Evolutionary conservation across 2,329 filamentous ascomycete species (phyloP).

Genomic region (Emmonsiellopsis sp.): DNA sequence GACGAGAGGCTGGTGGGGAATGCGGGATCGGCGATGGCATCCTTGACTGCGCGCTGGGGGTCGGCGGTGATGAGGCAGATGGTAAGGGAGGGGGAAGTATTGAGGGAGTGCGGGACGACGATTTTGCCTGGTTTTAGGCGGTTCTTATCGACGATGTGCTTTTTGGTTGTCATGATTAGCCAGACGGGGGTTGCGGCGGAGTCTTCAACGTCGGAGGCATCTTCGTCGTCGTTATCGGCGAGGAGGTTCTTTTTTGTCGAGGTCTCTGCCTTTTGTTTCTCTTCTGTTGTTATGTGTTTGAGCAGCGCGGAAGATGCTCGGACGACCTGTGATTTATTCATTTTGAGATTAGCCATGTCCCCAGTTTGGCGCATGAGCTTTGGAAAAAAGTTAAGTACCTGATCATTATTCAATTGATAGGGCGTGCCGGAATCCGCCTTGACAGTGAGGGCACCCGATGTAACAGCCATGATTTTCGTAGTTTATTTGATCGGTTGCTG

Average conservation of each 20-base stretch:
- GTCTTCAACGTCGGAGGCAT: slow-evolving; percentile 37
- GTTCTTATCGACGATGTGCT: slow-evolving; percentile 61
- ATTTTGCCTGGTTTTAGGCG: slow-evolving; percentile 80
- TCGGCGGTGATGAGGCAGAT: slow-evolving; percentile 82
- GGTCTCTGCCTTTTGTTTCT: slow-evolving; percentile 37
- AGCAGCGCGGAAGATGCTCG: slow-evolving; percentile 52
- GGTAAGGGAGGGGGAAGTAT: slow-evolving; percentile 54
- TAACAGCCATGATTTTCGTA: slow-evolving; percentile 25
- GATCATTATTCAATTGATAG: slow-evolving; percentile 39
- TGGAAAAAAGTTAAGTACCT: slow-evolving; percentile 23
- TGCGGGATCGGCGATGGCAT: slow-evolving; percentile 64
- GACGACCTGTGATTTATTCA: slow-evolving; percentile 37
- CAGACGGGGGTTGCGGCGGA: slow-evolving; percentile 44
- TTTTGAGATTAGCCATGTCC: neutral
- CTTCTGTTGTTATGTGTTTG: slow-evolving; percentile 45
- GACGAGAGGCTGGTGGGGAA: slow-evolving; percentile 59
- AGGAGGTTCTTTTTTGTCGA: slow-evolving; percentile 48
- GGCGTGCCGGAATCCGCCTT: slow-evolving; percentile 34
- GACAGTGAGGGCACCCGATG: slow-evolving; percentile 29
- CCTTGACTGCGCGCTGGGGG: slow-evolving; percentile 80
- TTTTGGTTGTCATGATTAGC: slow-evolving; percentile 55
- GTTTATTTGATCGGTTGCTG: slow-evolving; percentile 6
- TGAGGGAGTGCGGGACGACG: slow-evolving; percentile 64
- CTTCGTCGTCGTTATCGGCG: slow-evolving; percentile 35
- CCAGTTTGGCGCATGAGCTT: too few relatives aligned